These are phyloP conservation scores for Colletotrichum spinosum DNA, from an alignment of 2,329 filamentous ascomycete species.

Conservation along the genomic window DNA sequence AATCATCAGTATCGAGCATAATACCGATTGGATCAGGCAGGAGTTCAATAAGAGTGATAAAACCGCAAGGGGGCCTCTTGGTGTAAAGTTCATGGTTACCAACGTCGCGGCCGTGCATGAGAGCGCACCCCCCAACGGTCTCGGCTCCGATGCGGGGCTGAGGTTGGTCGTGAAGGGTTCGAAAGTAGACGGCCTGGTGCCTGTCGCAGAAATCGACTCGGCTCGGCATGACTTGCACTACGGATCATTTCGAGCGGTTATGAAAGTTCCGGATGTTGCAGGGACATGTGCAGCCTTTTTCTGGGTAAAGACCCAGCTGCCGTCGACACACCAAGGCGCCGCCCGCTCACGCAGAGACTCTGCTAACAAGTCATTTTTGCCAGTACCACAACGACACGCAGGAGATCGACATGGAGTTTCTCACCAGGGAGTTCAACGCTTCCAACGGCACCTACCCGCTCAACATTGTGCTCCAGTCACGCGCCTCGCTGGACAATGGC, in stretches of 20 bases:
- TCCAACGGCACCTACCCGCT: slow-evolving; percentile 66
- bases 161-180: slow-evolving; percentile 65
- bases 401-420: slow-evolving; percentile 85
- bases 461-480: slow-evolving; percentile 82
- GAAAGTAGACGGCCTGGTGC: slow-evolving; percentile 63
- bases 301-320: slow-evolving; percentile 64
- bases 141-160: slow-evolving; percentile 62
- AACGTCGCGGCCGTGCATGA: slow-evolving; percentile 67
- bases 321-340: background rate
- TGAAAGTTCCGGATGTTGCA: slow-evolving; percentile 69
- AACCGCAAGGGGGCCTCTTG: slow-evolving; percentile 71
- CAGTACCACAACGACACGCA: slow-evolving; percentile 83
- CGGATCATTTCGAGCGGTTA: slow-evolving; percentile 76
- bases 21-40: slow-evolving; percentile 74
- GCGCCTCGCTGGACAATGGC: slow-evolving; percentile 66
- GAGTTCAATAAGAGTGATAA: slow-evolving; percentile 72
- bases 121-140: slow-evolving; percentile 52
- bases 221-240: slow-evolving; percentile 72
- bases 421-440: slow-evolving; percentile 72
- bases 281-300: slow-evolving; percentile 86
- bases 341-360: background rate
- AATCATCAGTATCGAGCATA: slow-evolving; percentile 57
- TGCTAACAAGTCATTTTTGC: background rate
- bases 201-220: slow-evolving; percentile 73
- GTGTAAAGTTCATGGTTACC: slow-evolving; percentile 68